phyloP scores from a whole-genome alignment of 805 yeast species.

The Ogataea populi-albae region DNA sequence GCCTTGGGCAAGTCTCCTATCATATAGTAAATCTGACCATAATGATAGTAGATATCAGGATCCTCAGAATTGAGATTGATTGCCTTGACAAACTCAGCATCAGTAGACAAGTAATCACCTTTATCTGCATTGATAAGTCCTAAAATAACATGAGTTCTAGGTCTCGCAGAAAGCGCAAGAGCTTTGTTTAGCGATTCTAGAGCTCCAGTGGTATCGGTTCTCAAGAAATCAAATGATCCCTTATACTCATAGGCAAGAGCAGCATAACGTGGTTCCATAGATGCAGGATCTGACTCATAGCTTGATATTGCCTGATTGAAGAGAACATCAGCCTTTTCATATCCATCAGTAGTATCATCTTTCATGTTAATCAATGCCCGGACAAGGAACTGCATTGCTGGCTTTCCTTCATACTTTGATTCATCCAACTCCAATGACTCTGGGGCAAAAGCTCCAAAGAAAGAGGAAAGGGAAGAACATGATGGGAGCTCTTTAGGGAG shows the following conservation, averaged over 20 bases:
- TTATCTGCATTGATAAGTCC: constrained; percentile 83
- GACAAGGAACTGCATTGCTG: constrained; percentile 62
- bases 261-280: constrained; percentile 39
- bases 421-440: constrained; percentile 47
- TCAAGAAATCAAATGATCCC: constrained; percentile 81
- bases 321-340: constrained; percentile 57
- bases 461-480: constrained; percentile 77
- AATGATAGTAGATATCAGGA: constrained; percentile 88
- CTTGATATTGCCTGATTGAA: constrained; percentile 57
- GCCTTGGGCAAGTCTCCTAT: constrained; percentile 75
- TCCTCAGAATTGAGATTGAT: constrained; percentile 62
- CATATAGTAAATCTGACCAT: constrained; percentile 87
- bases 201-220: constrained; percentile 67
- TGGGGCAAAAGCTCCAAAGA: constrained; percentile 78
- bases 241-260: constrained; percentile 80
- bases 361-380: constrained; percentile 56
- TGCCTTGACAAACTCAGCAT: constrained; percentile 68
- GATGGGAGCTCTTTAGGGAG: constrained; percentile 67
- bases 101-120: constrained; percentile 58
- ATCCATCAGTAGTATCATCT: constrained; percentile 52
- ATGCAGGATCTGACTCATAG: constrained; percentile 34
- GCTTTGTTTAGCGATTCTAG: constrained; percentile 63
- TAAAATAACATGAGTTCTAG: constrained; percentile 77
- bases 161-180: constrained; percentile 65
- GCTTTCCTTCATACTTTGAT: constrained; percentile 47